Percentiles rank a stretch among this genome's conserved stretches.
phyloP scores from a whole-genome alignment of 1,284 basidiomycete species.

The Tausonia pullulans region DNA sequence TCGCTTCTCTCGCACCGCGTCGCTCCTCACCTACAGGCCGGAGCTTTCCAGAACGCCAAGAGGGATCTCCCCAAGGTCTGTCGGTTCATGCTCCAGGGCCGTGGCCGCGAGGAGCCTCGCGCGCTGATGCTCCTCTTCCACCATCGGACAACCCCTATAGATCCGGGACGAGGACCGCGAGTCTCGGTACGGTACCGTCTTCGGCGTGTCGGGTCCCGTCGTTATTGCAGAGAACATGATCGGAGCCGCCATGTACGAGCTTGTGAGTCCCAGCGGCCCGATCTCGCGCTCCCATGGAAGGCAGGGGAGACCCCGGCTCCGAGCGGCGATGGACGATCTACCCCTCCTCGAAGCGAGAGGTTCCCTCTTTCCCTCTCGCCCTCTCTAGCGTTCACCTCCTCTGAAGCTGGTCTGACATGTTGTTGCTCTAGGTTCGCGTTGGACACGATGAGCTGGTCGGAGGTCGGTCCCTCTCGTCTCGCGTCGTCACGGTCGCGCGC shows the following conservation, averaged over 20 bases:
- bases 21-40: slow-evolving; percentile 44
- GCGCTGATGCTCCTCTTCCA: background rate
- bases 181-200: slow-evolving; percentile 79
- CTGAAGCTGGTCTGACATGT: background rate
- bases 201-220: slow-evolving; percentile 89
- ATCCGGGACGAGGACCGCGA: slow-evolving; percentile 82
- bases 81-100: background rate
- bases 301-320: background rate
- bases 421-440: slow-evolving; percentile 49
- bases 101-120: background rate
- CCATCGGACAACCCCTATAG: slow-evolving; percentile 21
- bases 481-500: too few species aligned
- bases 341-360: too few species aligned
- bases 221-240: slow-evolving; percentile 95
- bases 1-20: background rate
- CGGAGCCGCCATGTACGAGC: slow-evolving; percentile 93
- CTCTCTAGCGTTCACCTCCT: background rate
- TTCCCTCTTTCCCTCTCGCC: background rate
- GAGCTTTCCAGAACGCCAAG: slow-evolving; percentile 82
- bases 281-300: background rate
- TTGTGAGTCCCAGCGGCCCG: slow-evolving; percentile 37
- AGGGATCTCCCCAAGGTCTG: slow-evolving; percentile 59
- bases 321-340: too few species aligned
- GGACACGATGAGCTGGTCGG: slow-evolving; percentile 96
- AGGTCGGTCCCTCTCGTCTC: slow-evolving; percentile 42